Evolutionary conservation across 2,329 filamentous ascomycete genomes (phyloP).

Genomic region (Ophiosphaerella herpotricha): DNA sequence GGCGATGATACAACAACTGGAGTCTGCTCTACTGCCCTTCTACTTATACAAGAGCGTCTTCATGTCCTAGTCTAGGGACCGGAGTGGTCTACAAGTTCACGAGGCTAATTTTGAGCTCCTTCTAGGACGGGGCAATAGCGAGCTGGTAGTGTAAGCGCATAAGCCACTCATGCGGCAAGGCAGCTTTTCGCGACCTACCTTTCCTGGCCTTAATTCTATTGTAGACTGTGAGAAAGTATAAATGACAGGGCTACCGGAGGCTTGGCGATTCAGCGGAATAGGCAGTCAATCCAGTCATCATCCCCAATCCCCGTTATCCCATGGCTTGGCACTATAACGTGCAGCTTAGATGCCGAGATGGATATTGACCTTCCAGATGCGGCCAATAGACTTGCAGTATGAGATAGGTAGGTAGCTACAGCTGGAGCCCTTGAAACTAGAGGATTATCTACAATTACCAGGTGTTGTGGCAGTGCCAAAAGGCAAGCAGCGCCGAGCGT

Average conservation of each 20-base stretch:
- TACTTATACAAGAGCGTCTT: conserved; percentile 16
- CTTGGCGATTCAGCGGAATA: conserved; percentile 24
- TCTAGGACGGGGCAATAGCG: conserved; percentile 1
- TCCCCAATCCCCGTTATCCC: conserved; percentile 7
- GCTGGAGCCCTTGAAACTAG: not conserved
- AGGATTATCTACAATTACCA: not conserved
- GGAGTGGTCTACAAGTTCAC: conserved; percentile 1
- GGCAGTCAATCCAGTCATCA: conserved; percentile 27
- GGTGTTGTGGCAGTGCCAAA: not conserved
- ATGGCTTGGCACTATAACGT: conserved; percentile 21
- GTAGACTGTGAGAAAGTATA: conserved; percentile 9
- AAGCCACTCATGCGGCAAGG: conserved; percentile 8
- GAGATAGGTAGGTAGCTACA: conserved; percentile 10
- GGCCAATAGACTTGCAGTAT: conserved; percentile 9
- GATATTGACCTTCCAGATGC: conserved; percentile 21
- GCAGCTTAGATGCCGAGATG: conserved; percentile 7
- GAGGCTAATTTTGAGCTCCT: not conserved
- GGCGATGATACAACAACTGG: not conserved
- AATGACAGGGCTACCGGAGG: conserved; percentile 5
- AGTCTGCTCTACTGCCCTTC: not conserved
- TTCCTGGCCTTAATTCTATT: conserved; percentile 10
- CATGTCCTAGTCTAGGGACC: not conserved
- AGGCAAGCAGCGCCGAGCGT: not conserved
- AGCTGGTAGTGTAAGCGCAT: conserved; percentile 6
- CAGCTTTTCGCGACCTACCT: conserved; percentile 15